phyloP scores from a whole-genome alignment of 352 stramenopile genomes.

The Phytophthora europaea region DNA sequence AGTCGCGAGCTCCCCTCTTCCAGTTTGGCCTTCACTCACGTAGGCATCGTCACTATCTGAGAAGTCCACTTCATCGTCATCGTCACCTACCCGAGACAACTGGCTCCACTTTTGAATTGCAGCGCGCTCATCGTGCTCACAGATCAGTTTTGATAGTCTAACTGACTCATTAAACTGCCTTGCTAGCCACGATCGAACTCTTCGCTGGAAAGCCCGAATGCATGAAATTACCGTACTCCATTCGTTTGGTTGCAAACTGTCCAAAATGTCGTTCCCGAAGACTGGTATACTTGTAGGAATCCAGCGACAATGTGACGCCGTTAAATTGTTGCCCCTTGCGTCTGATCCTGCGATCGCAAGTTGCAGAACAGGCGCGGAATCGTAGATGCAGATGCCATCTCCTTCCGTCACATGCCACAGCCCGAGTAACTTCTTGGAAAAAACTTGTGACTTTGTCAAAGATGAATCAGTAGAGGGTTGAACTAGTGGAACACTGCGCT shows the following conservation, averaged over 20 bases:
- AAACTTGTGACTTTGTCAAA: conserved; percentile 17
- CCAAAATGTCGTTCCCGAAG: conserved; percentile 51
- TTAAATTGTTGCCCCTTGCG: conserved; percentile 48
- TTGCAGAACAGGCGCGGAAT: conserved; percentile 40
- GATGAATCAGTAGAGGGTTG: conserved; percentile 18
- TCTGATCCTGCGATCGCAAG: conserved; percentile 22
- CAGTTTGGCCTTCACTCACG: conserved; percentile 12
- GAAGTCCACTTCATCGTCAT: conserved; percentile 42
- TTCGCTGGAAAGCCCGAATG: conserved; percentile 51
- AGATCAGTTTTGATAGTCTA: conserved; percentile 50
- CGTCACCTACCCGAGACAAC: conserved; percentile 32
- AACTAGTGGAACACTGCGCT: conserved; percentile 67
- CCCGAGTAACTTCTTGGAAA: conserved; percentile 47
- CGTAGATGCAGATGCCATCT: conserved; percentile 72
- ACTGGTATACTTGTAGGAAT: conserved; percentile 65
- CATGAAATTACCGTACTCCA: conserved; percentile 45
- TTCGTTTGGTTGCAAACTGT: conserved; percentile 36
- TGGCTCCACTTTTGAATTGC: conserved; percentile 40
- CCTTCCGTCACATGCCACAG: conserved; percentile 86
- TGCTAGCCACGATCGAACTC: conserved; percentile 42
- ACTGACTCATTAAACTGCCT: conserved; percentile 36
- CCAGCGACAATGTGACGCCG: conserved; percentile 78
- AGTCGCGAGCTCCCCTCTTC: neutral
- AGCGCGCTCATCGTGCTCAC: conserved; percentile 51
- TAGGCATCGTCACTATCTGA: conserved; percentile 40